phyloP scores from a whole-genome alignment of 176 grass and related monocot species.

The Metroxylon sagu region DNA sequence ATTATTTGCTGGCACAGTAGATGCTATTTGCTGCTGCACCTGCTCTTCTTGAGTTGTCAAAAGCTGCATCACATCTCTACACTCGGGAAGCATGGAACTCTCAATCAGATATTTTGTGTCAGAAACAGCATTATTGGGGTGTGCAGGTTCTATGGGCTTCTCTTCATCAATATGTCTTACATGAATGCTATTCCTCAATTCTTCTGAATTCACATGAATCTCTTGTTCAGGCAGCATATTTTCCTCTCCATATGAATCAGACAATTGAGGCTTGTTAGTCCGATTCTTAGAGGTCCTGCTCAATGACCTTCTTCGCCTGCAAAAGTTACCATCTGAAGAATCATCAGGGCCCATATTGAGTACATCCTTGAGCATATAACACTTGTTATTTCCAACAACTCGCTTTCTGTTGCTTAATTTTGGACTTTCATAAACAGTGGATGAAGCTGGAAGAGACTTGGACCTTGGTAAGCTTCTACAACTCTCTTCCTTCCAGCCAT shows the following conservation, averaged over 20 bases:
- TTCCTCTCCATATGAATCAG: conserved; percentile 29
- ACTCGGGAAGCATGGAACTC: conserved; percentile 14
- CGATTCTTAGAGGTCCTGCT: conserved; percentile 22
- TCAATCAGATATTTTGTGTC: conserved; percentile 11
- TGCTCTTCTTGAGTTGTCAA: conserved; percentile 19
- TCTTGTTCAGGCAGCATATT: conserved; percentile 46
- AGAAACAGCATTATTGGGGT: conserved; percentile 26
- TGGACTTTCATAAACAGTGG: conserved; percentile 30
- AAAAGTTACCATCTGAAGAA: conserved; percentile 30
- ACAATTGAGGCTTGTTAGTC: conserved; percentile 14
- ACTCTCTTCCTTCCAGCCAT: conserved; percentile 46
- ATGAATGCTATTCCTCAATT: conserved; percentile 23
- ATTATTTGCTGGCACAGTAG: conserved; percentile 1
- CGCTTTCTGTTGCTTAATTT: conserved; percentile 52
- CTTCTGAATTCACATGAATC: conserved; percentile 72
- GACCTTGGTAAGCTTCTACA: conserved; percentile 49
- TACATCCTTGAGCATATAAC: conserved; percentile 79
- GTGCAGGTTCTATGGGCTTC: conserved; percentile 1
- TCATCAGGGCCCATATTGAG: conserved; percentile 51
- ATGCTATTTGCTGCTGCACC: conserved; percentile 22
- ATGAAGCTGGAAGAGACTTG: conserved; percentile 57
- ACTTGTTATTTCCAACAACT: conserved; percentile 43
- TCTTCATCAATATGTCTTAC: conserved; percentile 17
- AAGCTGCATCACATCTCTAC: conserved; percentile 15
- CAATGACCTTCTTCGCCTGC: conserved; percentile 29